These are phyloP conservation scores for Thinopyrum elongatum DNA, from an alignment of 176 grass and related monocot species.

Conservation along the genomic window DNA sequence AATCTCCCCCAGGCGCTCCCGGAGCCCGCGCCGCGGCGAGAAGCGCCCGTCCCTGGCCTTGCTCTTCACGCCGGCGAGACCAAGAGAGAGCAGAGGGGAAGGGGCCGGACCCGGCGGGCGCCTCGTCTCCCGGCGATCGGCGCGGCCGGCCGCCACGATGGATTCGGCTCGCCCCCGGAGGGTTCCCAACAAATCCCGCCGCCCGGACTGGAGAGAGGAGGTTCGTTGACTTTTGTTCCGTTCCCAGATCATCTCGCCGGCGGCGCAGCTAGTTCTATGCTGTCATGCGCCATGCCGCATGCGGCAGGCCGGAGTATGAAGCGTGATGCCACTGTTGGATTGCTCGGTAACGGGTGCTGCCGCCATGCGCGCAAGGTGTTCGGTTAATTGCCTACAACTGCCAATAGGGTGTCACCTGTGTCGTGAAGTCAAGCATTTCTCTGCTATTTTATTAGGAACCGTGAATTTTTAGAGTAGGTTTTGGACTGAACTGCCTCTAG, in stretches of 20 bases:
- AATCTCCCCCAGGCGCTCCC: neutral
- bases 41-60: slow-evolving; percentile 2
- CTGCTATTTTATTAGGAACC: neutral
- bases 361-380: neutral
- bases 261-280: neutral
- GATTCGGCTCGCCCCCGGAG: slow-evolving; percentile 47
- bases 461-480: neutral
- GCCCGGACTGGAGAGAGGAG: slow-evolving; percentile 72
- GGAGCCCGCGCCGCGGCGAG: neutral
- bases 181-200: slow-evolving; percentile 50
- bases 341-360: neutral
- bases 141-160: slow-evolving; percentile 32
- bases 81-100: neutral
- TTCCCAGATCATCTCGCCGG: neutral
- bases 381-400: slow-evolving; percentile 15
- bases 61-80: neutral
- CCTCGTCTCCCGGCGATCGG: neutral
- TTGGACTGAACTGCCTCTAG: neutral
- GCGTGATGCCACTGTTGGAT: neutral
- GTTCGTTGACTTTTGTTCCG: slow-evolving; percentile 24
- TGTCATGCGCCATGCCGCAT: neutral
- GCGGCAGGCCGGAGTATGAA: neutral
- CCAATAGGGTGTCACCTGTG: neutral
- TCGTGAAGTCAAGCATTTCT: neutral
- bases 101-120: neutral